Base-by-base conservation (phyloP, 1,284 basidiomycete genomes). In the Leccinum pseudoinsigne region DNA sequence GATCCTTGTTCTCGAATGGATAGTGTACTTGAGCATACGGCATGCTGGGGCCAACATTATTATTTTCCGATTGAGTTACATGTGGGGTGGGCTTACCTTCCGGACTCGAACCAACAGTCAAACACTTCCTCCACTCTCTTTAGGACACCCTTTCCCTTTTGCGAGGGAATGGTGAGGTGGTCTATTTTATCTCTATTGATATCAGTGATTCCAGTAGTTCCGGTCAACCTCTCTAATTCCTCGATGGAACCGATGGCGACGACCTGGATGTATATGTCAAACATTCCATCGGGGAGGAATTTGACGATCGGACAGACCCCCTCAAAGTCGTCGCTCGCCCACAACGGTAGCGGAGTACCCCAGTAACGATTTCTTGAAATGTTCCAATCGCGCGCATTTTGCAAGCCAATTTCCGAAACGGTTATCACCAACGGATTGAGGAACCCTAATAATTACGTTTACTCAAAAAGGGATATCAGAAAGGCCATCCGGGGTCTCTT, bases 341-440 rank as follows among this genome's bases (percentile, higher is more conserved):
- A 99, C 42, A 99, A 81, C 9, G 97, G 97, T 67, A 99, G 90
- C 8, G 97, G 97, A 7, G 97, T 99, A 54, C 97, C 97, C 97
- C 97, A 99, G 78, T 98, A 99, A 64, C 97, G 87, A 82, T 99
- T 99, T 67, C 97, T 86, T 16, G 95, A 97, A 67, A 99, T 85
- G 76, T 98, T 99, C 97, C 97, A 99, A 76, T 99, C 97, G 36
- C 97, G 87, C 11, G 97, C 97, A 77, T 97, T 98, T 58, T 28
- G 93, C 89, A 63, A 99, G 83, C 97, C 97, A 99, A 77, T 94
- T 97, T 28, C 95, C 95, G 74, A 99, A 99, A 58, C 97, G 86
- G 68, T 92, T 89, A 66, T 98, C 96, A 10, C 95, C 93, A 57
- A 99, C 90, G 68, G 82, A 84, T 70, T 92, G 88, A 4, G 97